phyloP scores from a whole-genome alignment of 495 filamentous ascomycete genomes.

The Neurospora terricola region DNA sequence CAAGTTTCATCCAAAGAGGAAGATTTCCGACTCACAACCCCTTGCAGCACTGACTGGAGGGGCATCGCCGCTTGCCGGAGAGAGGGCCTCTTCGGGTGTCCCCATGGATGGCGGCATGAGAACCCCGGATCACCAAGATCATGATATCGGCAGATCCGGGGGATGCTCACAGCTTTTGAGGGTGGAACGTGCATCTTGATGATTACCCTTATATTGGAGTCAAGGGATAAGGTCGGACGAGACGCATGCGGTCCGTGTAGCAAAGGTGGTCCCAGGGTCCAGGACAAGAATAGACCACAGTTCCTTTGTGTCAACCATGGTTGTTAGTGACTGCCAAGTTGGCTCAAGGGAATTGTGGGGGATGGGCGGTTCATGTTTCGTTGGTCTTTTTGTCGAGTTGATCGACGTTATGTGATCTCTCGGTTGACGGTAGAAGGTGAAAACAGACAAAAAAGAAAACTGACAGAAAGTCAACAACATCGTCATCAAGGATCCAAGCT shows the following conservation, averaged over 20 bases:
- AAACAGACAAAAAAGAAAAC: background rate
- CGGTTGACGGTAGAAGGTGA: background rate
- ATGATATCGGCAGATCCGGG: background rate
- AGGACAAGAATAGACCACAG: background rate
- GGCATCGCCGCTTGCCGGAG: background rate
- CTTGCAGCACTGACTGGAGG: background rate
- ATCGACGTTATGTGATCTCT: background rate
- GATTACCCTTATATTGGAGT: background rate
- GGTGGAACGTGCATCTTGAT: background rate
- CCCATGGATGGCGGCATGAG: conserved; percentile 2
- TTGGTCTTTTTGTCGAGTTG: background rate
- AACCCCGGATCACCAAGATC: background rate
- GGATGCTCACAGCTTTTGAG: background rate
- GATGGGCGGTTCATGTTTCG: background rate
- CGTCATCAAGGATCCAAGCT: background rate
- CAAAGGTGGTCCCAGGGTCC: background rate
- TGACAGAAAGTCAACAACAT: background rate
- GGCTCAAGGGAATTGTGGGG: background rate
- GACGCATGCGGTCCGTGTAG: background rate
- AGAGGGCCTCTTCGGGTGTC: background rate
- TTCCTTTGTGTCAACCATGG: background rate
- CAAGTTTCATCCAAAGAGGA: background rate
- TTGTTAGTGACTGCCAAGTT: background rate
- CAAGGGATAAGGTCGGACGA: background rate
- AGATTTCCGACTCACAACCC: background rate